A percentile compares a stretch with the other conserved stretches of the same genome.
These are phyloP conservation scores for Coemansia sp. DNA, from an alignment of 192 early-diverging fungal genomes.

Conservation along the genomic window DNA sequence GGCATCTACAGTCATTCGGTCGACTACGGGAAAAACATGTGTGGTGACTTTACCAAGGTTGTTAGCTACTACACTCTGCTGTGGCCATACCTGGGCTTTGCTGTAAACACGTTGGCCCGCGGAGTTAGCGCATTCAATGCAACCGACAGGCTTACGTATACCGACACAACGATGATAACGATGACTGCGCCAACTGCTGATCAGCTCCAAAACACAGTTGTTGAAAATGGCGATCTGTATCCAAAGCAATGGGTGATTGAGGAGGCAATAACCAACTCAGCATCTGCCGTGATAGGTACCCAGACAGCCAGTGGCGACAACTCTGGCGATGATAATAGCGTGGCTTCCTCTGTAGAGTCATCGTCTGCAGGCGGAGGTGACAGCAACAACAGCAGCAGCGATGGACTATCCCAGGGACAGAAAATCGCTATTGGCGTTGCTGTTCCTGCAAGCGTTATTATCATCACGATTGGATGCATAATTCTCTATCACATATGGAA, in stretches of 20 bases:
- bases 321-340: background rate
- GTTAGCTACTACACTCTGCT: conserved; percentile 29
- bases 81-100: conserved; percentile 16
- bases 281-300: background rate
- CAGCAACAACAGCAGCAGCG: background rate
- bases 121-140: background rate
- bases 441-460: background rate
- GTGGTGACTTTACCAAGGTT: background rate
- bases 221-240: conserved; percentile 1
- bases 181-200: background rate
- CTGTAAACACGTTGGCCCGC: background rate
- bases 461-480: background rate
- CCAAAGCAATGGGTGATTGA: background rate
- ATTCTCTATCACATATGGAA: conserved; percentile 8
- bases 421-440: conserved; percentile 9
- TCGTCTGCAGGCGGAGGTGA: background rate
- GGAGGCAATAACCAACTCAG: background rate
- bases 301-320: background rate
- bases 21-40: conserved; percentile 11
- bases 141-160: background rate
- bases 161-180: background rate
- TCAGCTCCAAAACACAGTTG: background rate
- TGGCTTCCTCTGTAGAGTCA: background rate
- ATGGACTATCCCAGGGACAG: background rate
- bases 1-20: conserved; percentile 22